These are phyloP conservation scores for Hypomyces rosellus DNA, from an alignment of 2,329 filamentous ascomycete genomes.

Conservation along the genomic window DNA sequence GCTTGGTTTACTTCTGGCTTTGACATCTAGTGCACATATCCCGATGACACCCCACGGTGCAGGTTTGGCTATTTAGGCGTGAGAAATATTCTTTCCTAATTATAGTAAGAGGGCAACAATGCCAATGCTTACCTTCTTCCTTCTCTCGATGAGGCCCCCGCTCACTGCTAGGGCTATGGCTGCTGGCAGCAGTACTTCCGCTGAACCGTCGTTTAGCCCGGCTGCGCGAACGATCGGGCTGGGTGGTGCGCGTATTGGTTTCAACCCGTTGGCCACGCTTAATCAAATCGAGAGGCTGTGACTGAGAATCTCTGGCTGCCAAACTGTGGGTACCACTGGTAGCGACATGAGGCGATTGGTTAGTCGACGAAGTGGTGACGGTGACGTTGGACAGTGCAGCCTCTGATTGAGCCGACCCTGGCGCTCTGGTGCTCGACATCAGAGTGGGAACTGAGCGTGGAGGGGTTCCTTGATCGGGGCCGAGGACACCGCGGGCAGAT, in stretches of 20 bases:
- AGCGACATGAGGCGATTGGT: conserved; percentile 33
- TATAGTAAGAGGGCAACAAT: background rate
- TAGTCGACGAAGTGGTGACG: conserved; percentile 45
- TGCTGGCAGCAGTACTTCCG: conserved; percentile 74
- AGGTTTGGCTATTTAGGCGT: conserved; percentile 39
- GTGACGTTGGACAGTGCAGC: conserved; percentile 45
- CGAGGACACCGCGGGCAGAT: conserved; percentile 45
- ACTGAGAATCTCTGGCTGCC: conserved; percentile 35
- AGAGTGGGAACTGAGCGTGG: conserved; percentile 40
- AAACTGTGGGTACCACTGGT: conserved; percentile 40
- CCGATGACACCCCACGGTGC: conserved; percentile 68
- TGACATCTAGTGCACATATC: conserved; percentile 90
- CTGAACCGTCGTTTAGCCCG: conserved; percentile 70
- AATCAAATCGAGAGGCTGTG: conserved; percentile 38
- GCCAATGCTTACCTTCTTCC: conserved; percentile 41
- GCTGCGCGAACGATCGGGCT: conserved; percentile 57
- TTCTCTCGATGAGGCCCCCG: conserved; percentile 51
- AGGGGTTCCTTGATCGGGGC: conserved; percentile 41
- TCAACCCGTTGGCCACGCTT: conserved; percentile 36
- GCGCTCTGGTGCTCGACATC: conserved; percentile 40
- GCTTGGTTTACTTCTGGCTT: conserved; percentile 94
- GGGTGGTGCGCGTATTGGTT: conserved; percentile 32
- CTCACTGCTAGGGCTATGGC: conserved; percentile 72
- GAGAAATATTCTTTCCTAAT: background rate
- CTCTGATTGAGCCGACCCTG: conserved; percentile 41